These are phyloP conservation scores for Cnidoscolus chayamansa DNA, from an alignment of 441 rosid species.

Conservation along the genomic window DNA sequence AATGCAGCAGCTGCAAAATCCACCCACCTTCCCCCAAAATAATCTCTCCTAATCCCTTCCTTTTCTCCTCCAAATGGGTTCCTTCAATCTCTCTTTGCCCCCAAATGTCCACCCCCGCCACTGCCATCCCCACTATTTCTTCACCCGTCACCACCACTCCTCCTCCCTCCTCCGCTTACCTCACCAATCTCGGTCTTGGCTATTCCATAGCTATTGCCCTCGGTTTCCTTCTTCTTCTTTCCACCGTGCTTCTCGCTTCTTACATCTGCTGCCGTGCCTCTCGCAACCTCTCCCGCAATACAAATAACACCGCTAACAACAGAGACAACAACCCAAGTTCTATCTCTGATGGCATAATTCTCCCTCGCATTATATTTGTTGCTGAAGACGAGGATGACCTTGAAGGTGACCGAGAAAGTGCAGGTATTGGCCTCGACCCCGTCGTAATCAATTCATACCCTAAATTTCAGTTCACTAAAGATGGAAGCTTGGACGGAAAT, in stretches of 20 bases:
- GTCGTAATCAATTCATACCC: constrained; percentile 85
- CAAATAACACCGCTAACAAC: no score
- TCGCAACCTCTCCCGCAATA: constrained; percentile 33
- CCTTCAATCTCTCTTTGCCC: constrained; percentile 21
- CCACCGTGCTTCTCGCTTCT: constrained; percentile 70
- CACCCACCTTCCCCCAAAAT: constrained; percentile 52
- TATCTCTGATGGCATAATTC: constrained; percentile 51
- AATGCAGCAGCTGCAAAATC: constrained; percentile 73
- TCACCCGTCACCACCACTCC: not conserved
- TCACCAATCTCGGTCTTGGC: constrained; percentile 76
- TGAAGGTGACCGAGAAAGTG: constrained; percentile 28
- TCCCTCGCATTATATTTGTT: constrained; percentile 76
- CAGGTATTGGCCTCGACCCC: constrained; percentile 62
- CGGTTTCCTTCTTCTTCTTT: constrained; percentile 79
- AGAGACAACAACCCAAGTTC: constrained; percentile 4
- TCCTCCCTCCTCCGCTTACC: constrained; percentile 33
- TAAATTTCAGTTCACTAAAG: constrained; percentile 55
- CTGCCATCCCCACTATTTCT: not conserved
- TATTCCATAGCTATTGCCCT: constrained; percentile 86
- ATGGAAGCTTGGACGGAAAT: constrained; percentile 16
- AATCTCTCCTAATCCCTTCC: constrained; percentile 29
- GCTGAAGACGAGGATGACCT: constrained; percentile 69
- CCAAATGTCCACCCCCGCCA: constrained; percentile 40
- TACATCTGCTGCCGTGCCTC: constrained; percentile 79
- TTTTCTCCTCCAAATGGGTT: constrained; percentile 45